These are phyloP conservation scores for Boletus rubescentipes DNA, from an alignment of 768 basidiomycete genomes.

Conservation along the genomic window DNA sequence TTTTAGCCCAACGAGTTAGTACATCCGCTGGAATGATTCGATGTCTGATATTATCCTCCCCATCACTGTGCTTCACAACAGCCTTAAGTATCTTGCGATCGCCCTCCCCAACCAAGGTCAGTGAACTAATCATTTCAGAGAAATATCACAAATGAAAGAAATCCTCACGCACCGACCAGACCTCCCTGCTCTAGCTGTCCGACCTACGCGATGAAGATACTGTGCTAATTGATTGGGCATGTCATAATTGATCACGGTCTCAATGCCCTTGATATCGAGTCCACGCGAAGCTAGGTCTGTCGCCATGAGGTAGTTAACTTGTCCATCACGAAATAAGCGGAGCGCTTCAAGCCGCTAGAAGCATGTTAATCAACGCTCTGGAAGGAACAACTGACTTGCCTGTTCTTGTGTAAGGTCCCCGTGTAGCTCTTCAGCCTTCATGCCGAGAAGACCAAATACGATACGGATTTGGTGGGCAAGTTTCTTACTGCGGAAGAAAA, in stretches of 20 bases:
- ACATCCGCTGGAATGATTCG: slow-evolving; percentile 80
- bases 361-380: slow-evolving; percentile 2
- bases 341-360: slow-evolving; percentile 80
- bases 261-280: slow-evolving; percentile 95
- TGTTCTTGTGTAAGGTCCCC: slow-evolving; percentile 97
- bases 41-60: slow-evolving; percentile 82
- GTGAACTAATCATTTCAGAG: slow-evolving; percentile 55
- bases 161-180: slow-evolving; percentile 72
- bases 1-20: slow-evolving; percentile 66
- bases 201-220: slow-evolving; percentile 95
- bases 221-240: slow-evolving; percentile 93
- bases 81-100: slow-evolving; percentile 97
- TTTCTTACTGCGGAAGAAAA: slow-evolving; percentile 96
- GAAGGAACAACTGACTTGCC: slow-evolving; percentile 41
- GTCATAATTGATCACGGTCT: slow-evolving; percentile 98
- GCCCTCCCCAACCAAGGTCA: slow-evolving; percentile 92
- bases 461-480: slow-evolving; percentile 96
- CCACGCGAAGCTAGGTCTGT: slow-evolving; percentile 96
- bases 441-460: slow-evolving; percentile 82
- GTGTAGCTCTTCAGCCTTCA: slow-evolving; percentile 91
- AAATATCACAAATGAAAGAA: neutral
- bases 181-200: slow-evolving; percentile 93
- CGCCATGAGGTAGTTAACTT: slow-evolving; percentile 91
- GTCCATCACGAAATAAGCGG: slow-evolving; percentile 82
- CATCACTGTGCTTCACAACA: slow-evolving; percentile 84